Evolutionary conservation across 805 yeast species (phyloP).

Genomic region (Metschnikowia cubensis): DNA sequence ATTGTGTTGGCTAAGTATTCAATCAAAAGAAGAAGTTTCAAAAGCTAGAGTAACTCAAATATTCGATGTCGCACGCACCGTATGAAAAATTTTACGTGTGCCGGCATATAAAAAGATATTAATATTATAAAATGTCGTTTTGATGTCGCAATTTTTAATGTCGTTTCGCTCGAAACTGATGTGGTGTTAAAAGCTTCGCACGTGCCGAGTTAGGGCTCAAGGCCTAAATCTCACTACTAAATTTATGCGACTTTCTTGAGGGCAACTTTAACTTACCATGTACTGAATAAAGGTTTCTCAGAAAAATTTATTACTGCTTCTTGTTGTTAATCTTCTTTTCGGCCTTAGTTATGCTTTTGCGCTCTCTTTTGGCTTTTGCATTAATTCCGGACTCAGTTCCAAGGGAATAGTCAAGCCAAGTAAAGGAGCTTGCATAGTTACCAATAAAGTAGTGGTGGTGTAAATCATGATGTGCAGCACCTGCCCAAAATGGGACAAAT

Average conservation of each 20-base stretch:
- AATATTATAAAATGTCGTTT: conserved; percentile 10
- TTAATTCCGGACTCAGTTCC: conserved; percentile 56
- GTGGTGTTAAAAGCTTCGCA: background rate
- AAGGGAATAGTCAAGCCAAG: conserved; percentile 53
- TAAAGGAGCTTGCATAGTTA: conserved; percentile 53
- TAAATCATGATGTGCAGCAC: conserved; percentile 96
- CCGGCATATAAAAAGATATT: conserved; percentile 7
- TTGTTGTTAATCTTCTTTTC: conserved; percentile 32
- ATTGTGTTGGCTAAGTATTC: conserved; percentile 15
- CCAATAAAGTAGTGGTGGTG: conserved; percentile 88
- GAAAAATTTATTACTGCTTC: conserved; percentile 7
- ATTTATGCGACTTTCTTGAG: background rate
- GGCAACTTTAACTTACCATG: background rate
- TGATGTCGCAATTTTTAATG: conserved; percentile 5
- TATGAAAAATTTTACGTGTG: conserved; percentile 16
- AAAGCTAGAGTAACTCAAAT: conserved; percentile 3
- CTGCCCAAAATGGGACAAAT: conserved; percentile 95
- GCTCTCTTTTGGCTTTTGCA: conserved; percentile 47
- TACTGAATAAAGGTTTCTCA: background rate
- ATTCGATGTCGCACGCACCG: conserved; percentile 16
- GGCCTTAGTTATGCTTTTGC: conserved; percentile 38
- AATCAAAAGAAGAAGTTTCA: conserved; percentile 14
- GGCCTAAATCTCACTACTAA: background rate
- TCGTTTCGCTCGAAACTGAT: background rate
- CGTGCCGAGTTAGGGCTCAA: conserved; percentile 4